phyloP scores from a whole-genome alignment of 768 basidiomycete species.

The Cystofilobasidium capitatum region DNA sequence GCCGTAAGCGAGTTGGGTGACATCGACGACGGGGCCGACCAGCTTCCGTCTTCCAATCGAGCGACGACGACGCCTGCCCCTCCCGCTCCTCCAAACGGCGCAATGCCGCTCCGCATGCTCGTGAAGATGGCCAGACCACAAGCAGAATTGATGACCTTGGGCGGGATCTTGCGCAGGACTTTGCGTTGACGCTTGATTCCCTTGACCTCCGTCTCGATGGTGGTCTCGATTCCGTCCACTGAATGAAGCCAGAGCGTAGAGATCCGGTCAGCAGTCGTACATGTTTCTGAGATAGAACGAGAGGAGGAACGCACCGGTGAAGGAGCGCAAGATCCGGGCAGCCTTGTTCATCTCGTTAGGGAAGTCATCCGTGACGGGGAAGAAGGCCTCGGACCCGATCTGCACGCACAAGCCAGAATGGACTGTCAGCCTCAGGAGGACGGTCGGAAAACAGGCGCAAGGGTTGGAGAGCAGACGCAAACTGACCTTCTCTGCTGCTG shows the following conservation, averaged over 20 bases:
- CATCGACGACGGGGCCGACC: slow-evolving; percentile 38
- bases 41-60: slow-evolving; percentile 37
- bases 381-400: slow-evolving; percentile 38
- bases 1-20: slow-evolving; percentile 38
- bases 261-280: neutral
- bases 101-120: slow-evolving; percentile 36
- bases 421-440: neutral
- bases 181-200: slow-evolving; percentile 30
- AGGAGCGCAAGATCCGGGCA: slow-evolving; percentile 37
- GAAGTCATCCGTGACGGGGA: slow-evolving; percentile 36
- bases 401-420: neutral
- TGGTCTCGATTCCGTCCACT: slow-evolving; percentile 29
- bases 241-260: neutral
- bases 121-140: slow-evolving; percentile 40
- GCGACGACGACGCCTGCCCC: slow-evolving; percentile 40
- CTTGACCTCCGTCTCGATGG: slow-evolving; percentile 16
- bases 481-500: slow-evolving; percentile 34
- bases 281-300: neutral
- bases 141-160: slow-evolving; percentile 32
- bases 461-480: neutral
- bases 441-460: neutral
- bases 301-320: slow-evolving; percentile 35
- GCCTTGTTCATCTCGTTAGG: slow-evolving; percentile 38
- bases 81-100: slow-evolving; percentile 40
- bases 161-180: slow-evolving; percentile 39